A percentile compares a stretch with the other conserved stretches of the same genome.
These are phyloP conservation scores for Paramecium caudatum DNA, from an alignment of 73 alveolate genomes.

Conservation along the genomic window DNA sequence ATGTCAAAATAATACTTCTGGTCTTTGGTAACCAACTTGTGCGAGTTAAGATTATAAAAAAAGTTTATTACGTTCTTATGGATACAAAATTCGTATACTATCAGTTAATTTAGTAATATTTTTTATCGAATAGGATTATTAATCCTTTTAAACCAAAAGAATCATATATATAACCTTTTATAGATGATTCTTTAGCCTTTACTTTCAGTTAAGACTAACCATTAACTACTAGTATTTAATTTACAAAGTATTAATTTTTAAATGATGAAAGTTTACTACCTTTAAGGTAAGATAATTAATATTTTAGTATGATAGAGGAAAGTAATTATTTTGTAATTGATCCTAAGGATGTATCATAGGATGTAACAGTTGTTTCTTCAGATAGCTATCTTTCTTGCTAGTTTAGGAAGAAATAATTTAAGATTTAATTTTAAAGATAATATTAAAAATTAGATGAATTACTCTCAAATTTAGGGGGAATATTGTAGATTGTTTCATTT, in stretches of 20 bases:
- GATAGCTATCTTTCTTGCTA: background rate
- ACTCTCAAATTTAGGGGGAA: conserved; percentile 21
- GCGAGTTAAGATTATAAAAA: too few species aligned
- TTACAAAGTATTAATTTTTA: background rate
- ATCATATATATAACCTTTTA: background rate
- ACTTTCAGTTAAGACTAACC: background rate
- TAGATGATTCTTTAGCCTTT: conserved; percentile 37
- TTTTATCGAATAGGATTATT: background rate
- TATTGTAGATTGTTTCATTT: background rate
- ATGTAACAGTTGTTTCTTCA: background rate
- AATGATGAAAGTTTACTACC: conserved; percentile 38
- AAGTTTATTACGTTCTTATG: background rate
- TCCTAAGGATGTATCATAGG: background rate
- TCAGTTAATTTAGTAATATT: background rate
- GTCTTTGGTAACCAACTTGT: conserved; percentile 1
- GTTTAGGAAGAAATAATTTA: background rate
- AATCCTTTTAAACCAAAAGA: conserved; percentile 13
- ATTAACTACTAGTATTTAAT: background rate
- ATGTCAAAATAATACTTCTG: conserved; percentile 10
- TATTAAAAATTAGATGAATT: conserved; percentile 29
- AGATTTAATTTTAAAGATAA: background rate
- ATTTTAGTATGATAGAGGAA: background rate
- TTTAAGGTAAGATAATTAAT: background rate
- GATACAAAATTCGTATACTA: background rate
- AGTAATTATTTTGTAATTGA: background rate